Base-by-base conservation (phyloP, 2,329 filamentous ascomycete genomes). In the Rutstroemia sp. region DNA sequence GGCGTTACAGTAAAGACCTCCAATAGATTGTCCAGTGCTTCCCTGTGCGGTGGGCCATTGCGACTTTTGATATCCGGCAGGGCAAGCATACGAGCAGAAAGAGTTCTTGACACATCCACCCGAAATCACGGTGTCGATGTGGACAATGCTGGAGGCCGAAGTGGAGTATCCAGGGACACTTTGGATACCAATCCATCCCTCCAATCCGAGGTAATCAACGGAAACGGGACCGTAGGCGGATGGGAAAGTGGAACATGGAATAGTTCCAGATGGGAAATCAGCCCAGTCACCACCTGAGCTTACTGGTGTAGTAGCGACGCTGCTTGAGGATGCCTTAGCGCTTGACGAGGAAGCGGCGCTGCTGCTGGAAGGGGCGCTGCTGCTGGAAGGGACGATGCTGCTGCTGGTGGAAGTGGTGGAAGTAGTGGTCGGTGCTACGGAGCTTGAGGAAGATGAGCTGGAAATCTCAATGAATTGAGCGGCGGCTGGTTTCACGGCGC, bases 11-110 rank as follows among this genome's bases (percentile, higher is more conserved):
- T 82, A 83, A 17, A 97, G 74, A 64, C 94, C 94, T 71, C 94
- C 94, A 55, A 96, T 79, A 23, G 92, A 96, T 77, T 97, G 84
- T 60, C 86, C 86, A 51, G 83, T 89, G 39, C 77, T 68, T 56
- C 92, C 94, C 76, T 97, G 94, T 36, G 80, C 77, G 1, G 69
- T 64, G 48, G 94, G 90, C 87, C 91, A 97, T 70, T 97, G 92
- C 3, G 87, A 81, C 81, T 96, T 96, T 72, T 94, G 84, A 73
- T 94, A 95, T 47, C 92, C 92, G 27, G 84, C 74, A n/a, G 89
- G 88, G 77, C 94, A 99, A 56, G 89, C 85, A 68, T 97, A 97
- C 2, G 92, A 95, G 79, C 92, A 96, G 78, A 92, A 91, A 57
- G 77, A 74, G 49, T 83, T 85, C 9, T 76, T 66, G 8, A 66